phyloP scores from a whole-genome alignment of 2,329 filamentous ascomycete species.

The Aspergillus quadrilineatus region DNA sequence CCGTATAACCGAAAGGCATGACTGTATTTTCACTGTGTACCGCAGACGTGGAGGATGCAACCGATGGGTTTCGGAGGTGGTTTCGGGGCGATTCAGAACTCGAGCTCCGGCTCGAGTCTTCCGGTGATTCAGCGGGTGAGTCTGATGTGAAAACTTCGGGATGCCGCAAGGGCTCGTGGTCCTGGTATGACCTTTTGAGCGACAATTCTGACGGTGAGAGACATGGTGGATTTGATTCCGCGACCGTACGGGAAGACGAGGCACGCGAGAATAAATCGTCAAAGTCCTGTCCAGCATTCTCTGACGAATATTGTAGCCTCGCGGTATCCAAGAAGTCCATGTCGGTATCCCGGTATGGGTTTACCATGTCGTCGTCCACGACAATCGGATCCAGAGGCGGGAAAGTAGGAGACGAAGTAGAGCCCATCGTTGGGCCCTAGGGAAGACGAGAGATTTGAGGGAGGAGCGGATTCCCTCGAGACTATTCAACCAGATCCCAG shows the following conservation, averaged over 20 bases:
- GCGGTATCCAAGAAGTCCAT: slow-evolving; percentile 45
- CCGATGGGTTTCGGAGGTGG: slow-evolving; percentile 42
- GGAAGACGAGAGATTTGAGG: slow-evolving; percentile 3
- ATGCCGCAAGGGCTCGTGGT: slow-evolving; percentile 35
- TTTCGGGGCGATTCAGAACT: slow-evolving; percentile 44
- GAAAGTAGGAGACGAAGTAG: slow-evolving; percentile 39
- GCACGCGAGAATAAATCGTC: slow-evolving; percentile 42
- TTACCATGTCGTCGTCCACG: slow-evolving; percentile 45
- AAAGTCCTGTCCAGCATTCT: slow-evolving; percentile 42
- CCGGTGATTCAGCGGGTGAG: slow-evolving; percentile 47
- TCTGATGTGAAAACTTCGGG: slow-evolving; percentile 36
- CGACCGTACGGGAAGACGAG: slow-evolving; percentile 32
- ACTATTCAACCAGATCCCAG: slow-evolving; percentile 9
- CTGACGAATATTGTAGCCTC: slow-evolving; percentile 37
- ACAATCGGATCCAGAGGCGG: slow-evolving; percentile 42
- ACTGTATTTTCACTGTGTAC: slow-evolving; percentile 38
- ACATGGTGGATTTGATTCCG: slow-evolving; percentile 29
- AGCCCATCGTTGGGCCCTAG: slow-evolving; percentile 36
- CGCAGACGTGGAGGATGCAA: slow-evolving; percentile 42
- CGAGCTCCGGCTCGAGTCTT: slow-evolving; percentile 44
- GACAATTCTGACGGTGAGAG: slow-evolving; percentile 31
- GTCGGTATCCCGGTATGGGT: slow-evolving; percentile 41
- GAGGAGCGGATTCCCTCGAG: slow-evolving; percentile 12
- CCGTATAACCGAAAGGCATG: slow-evolving; percentile 36
- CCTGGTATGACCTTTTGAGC: slow-evolving; percentile 30